Conservation (phyloP, 2,329 filamentous ascomycete genomes). For the Nemania serpens region DNA sequence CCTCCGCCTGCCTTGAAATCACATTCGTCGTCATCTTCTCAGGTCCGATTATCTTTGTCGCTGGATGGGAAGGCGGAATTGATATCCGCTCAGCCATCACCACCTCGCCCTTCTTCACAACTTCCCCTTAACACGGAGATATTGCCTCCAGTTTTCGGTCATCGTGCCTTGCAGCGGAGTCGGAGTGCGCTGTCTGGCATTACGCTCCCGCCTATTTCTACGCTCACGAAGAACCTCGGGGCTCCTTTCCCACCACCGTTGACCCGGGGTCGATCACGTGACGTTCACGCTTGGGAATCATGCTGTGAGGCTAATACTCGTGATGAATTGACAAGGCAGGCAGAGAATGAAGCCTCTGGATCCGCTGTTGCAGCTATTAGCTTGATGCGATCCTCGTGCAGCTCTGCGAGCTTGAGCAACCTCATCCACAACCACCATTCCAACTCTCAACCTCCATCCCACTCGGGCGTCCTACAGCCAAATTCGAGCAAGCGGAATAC, state of each 20-base stretch:
- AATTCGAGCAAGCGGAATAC: constrained; percentile 71
- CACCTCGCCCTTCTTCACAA: constrained; percentile 65
- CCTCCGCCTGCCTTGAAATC: constrained; percentile 46
- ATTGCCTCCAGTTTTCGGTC: constrained; percentile 53
- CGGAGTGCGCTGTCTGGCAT: constrained; percentile 67
- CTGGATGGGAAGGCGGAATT: constrained; percentile 91
- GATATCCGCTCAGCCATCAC: constrained; percentile 70
- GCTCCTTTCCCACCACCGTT: constrained; percentile 62
- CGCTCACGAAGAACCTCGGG: constrained; percentile 52
- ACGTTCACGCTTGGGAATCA: constrained; percentile 89
- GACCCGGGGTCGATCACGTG: constrained; percentile 75
- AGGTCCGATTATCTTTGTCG: constrained; percentile 79
- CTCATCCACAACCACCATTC: constrained; percentile 41
- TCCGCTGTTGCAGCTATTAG: constrained; percentile 83
- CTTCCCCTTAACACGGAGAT: constrained; percentile 51
- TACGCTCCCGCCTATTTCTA: constrained; percentile 61
- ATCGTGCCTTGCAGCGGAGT: constrained; percentile 67
- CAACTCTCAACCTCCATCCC: constrained; percentile 11
- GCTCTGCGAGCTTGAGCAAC: constrained; percentile 48
- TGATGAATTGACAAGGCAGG: constrained; percentile 79
- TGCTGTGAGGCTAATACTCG: constrained; percentile 81
- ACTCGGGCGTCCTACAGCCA: constrained; percentile 48
- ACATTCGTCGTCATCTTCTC: constrained; percentile 47
- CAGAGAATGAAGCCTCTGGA: constrained; percentile 78
- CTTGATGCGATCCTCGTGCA: constrained; percentile 73